Conservation (phyloP, 148 eudicot genomes). For the Suaeda aralocaspica region DNA sequence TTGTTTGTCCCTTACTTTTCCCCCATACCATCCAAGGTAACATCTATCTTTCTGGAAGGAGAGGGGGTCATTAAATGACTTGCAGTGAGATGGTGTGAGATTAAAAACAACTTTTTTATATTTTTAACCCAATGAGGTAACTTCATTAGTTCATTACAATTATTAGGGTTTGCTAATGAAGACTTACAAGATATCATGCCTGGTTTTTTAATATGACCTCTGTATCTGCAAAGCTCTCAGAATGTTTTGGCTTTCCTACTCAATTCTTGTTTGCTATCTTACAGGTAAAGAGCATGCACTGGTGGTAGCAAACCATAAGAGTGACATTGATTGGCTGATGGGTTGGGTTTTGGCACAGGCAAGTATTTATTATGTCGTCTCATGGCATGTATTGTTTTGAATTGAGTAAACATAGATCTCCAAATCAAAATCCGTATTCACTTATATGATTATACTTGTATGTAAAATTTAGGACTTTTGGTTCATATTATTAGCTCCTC, state of each 20-base stretch:
- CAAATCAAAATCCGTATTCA: neutral
- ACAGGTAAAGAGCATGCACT: slow-evolving; percentile 95
- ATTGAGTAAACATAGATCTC: slow-evolving; percentile 1
- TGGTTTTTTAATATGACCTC: neutral
- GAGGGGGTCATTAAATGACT: neutral
- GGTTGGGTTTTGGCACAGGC: slow-evolving; percentile 99
- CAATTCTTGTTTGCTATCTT: slow-evolving; percentile 12
- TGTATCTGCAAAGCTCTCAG: neutral
- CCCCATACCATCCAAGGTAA: too few relatives aligned
- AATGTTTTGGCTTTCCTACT: slow-evolving; percentile 3
- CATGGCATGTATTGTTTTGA: neutral
- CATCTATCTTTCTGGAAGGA: too few relatives aligned
- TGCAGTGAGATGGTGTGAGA: neutral
- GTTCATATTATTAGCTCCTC: slow-evolving; percentile 15
- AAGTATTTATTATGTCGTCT: slow-evolving; percentile 27
- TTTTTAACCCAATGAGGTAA: neutral
- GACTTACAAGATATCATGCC: neutral
- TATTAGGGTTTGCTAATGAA: neutral
- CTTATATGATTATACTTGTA: neutral
- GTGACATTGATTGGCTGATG: slow-evolving; percentile 97
- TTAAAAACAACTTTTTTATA: neutral
- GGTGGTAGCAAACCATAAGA: slow-evolving; percentile 69
- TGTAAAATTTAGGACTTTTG: slow-evolving; percentile 20
- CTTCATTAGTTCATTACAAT: neutral
- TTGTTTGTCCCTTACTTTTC: too few relatives aligned